Percentiles rank a stretch among this genome's conserved stretches.
Evolutionary conservation across 2,329 filamentous ascomycete genomes (phyloP).

Genomic region (Talaromyces sp.): DNA sequence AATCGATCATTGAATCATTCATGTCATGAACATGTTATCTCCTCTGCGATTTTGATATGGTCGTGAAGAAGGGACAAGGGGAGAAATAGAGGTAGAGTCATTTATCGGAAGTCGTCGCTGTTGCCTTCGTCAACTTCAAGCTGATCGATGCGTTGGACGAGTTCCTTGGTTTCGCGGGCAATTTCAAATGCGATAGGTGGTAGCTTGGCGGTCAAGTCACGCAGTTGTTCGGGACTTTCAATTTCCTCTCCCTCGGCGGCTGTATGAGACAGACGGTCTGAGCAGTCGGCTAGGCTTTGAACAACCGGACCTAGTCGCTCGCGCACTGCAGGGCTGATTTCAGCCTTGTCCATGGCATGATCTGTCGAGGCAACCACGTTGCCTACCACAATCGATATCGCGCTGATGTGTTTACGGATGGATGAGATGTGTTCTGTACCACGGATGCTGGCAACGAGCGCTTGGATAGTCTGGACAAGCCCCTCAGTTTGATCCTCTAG

Average conservation of each 20-base stretch:
- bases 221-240: constrained; percentile 45
- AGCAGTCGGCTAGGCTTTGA: constrained; percentile 55
- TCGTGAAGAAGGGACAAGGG: not conserved
- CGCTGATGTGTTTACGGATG: constrained; percentile 65
- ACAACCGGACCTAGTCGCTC: constrained; percentile 43
- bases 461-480: constrained; percentile 75
- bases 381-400: constrained; percentile 67
- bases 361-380: constrained; percentile 67
- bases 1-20: constrained; percentile 12
- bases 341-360: constrained; percentile 48
- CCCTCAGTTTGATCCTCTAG: constrained; percentile 78
- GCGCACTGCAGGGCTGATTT: constrained; percentile 47
- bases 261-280: constrained; percentile 62
- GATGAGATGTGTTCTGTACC: constrained; percentile 60
- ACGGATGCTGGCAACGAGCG: constrained; percentile 70
- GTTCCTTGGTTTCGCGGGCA: constrained; percentile 74
- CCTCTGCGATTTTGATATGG: not conserved
- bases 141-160: constrained; percentile 52
- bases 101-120: constrained; percentile 40
- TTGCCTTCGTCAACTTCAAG: constrained; percentile 32
- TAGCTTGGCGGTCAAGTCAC: constrained; percentile 64
- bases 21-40: constrained; percentile 6
- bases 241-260: constrained; percentile 60
- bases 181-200: constrained; percentile 85
- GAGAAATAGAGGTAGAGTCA: not conserved